phyloP scores from a whole-genome alignment of 2,329 filamentous ascomycete genomes.

The Emmonsiellopsis sp. region DNA sequence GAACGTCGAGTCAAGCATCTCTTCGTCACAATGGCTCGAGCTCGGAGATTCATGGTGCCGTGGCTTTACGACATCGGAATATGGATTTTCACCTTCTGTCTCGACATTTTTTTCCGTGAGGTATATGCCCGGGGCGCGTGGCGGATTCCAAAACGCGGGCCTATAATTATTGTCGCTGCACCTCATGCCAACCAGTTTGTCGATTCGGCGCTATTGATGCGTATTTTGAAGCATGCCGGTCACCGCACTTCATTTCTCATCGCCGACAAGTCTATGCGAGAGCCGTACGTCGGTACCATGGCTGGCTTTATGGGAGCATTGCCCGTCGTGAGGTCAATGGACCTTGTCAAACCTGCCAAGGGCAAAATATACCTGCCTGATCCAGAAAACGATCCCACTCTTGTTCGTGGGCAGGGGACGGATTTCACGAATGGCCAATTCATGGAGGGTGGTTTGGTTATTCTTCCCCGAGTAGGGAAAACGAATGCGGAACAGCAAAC shows the following conservation, averaged over 20 bases:
- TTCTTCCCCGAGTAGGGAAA: constrained; percentile 66
- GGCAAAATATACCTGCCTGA: constrained; percentile 74
- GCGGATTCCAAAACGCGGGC: constrained; percentile 70
- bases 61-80: constrained; percentile 26
- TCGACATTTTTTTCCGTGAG: constrained; percentile 85
- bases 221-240: constrained; percentile 66
- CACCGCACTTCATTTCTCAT: constrained; percentile 75
- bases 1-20: too few relatives aligned
- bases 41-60: constrained; percentile 15
- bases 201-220: constrained; percentile 75
- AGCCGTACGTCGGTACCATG: constrained; percentile 69
- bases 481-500: constrained; percentile 60
- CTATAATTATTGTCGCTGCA: constrained; percentile 78
- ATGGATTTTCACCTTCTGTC: constrained; percentile 44
- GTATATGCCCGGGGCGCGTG: constrained; percentile 77
- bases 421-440: constrained; percentile 60
- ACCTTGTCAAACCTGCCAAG: constrained; percentile 61
- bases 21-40: background rate
- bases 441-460: constrained; percentile 64
- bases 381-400: constrained; percentile 63
- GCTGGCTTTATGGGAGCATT: constrained; percentile 71
- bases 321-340: constrained; percentile 72
- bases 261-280: constrained; percentile 77
- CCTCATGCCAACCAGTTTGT: constrained; percentile 90
- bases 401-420: constrained; percentile 63